Conservation (phyloP, 352 stramenopile genomes). For the Globisporangium emineosum region DNA sequence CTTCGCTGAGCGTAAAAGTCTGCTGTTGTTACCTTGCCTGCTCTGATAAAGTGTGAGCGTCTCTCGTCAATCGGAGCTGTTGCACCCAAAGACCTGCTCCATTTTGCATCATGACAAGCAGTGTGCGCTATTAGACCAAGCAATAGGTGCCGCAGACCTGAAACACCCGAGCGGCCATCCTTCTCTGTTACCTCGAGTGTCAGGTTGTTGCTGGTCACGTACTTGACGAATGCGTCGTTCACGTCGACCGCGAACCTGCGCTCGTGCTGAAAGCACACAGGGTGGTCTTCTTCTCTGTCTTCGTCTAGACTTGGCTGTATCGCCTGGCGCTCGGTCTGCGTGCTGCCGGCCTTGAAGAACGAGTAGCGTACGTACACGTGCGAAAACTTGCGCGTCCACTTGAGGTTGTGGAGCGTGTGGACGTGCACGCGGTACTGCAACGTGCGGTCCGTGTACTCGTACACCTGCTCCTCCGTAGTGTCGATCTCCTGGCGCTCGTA, state of each 20-base stretch:
- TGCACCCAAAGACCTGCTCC: slow-evolving; percentile 13
- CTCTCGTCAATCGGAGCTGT: background rate
- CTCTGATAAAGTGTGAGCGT: background rate
- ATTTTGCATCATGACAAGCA: background rate
- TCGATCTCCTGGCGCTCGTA: slow-evolving; percentile 34
- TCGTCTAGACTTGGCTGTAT: slow-evolving; percentile 6
- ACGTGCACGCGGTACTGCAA: slow-evolving; percentile 47
- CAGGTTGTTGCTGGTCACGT: slow-evolving; percentile 38
- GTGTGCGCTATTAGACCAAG: background rate
- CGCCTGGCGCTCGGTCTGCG: slow-evolving; percentile 23
- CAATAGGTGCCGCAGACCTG: background rate
- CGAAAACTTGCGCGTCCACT: slow-evolving; percentile 28
- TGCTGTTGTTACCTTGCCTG: background rate
- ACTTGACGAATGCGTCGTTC: slow-evolving; percentile 48
- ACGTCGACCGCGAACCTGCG: slow-evolving; percentile 47
- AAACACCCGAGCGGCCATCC: background rate
- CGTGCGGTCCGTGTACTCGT: slow-evolving; percentile 47
- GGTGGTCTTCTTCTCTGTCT: background rate
- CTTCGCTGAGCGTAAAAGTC: background rate
- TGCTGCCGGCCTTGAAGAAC: slow-evolving; percentile 39
- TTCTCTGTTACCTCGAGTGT: slow-evolving; percentile 35
- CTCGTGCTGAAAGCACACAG: slow-evolving; percentile 19
- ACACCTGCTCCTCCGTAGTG: slow-evolving; percentile 42
- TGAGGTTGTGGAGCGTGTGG: slow-evolving; percentile 21
- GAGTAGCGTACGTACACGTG: slow-evolving; percentile 39